Conservation (phyloP, 169 alveolate genomes). For the Toxoplasma gondii region DNA sequence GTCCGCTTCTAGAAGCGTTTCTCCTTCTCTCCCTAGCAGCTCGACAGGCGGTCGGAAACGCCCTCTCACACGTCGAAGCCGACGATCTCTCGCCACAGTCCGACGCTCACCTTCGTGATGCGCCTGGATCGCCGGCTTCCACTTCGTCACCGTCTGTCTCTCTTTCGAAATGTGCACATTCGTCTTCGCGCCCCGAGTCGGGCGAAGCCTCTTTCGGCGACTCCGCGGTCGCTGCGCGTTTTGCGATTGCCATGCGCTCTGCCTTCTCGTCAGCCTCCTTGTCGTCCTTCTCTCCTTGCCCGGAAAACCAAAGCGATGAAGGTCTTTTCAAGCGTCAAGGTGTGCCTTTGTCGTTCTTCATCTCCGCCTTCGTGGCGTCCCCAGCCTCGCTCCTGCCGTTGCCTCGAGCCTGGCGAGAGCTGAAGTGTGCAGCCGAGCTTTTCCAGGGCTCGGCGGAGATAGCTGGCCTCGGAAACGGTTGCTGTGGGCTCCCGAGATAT, state of each 20-base stretch:
- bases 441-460: background rate
- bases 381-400: background rate
- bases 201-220: too few species aligned
- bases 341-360: background rate
- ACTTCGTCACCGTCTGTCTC: background rate
- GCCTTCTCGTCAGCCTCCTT: background rate
- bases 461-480: too few species aligned
- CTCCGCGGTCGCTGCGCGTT: background rate
- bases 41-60: background rate
- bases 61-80: background rate
- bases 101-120: background rate
- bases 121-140: background rate
- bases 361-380: background rate
- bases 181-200: too few species aligned
- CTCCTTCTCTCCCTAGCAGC: background rate
- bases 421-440: background rate
- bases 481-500: too few species aligned
- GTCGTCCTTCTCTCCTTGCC: background rate
- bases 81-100: background rate
- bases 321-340: background rate
- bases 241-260: background rate
- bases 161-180: too few species aligned
- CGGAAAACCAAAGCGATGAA: background rate
- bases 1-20: background rate
- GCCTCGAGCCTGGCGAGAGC: background rate